Conservation (phyloP, 495 filamentous ascomycete species). For the Penicillium fimorum region DNA sequence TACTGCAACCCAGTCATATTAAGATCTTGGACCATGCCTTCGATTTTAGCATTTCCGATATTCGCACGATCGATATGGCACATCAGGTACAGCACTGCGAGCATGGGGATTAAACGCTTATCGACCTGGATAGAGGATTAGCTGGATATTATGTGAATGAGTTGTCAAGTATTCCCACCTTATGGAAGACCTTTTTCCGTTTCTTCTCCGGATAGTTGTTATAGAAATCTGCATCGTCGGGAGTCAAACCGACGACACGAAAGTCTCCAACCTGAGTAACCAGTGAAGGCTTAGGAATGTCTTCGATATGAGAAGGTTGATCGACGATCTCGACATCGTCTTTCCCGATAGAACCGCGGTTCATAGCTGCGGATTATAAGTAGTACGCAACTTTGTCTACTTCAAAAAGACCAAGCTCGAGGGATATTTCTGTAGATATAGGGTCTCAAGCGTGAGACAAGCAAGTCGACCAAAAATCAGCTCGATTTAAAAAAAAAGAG, state of each 20-base stretch:
- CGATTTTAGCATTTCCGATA: constrained; percentile 43
- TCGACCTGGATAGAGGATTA: constrained; percentile 19
- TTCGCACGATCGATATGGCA: constrained; percentile 57
- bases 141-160: not conserved
- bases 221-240: constrained; percentile 13
- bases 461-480: not conserved
- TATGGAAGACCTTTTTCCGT: constrained; percentile 7
- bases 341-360: constrained; percentile 8
- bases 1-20: constrained; percentile 18
- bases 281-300: constrained; percentile 11
- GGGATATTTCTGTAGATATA: not conserved
- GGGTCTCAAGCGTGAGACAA: not conserved
- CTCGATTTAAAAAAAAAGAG: not conserved
- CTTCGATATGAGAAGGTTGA: constrained; percentile 12
- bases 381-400: not conserved
- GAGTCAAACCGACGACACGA: constrained; percentile 14
- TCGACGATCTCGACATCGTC: constrained; percentile 15
- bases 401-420: not conserved
- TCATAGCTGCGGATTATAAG: constrained; percentile 6
- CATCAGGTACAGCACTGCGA: constrained; percentile 46
- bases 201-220: constrained; percentile 7
- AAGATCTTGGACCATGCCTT: constrained; percentile 15
- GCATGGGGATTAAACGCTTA: constrained; percentile 30
- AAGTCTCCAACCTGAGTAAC: constrained; percentile 11
- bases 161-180: not conserved